Base-by-base conservation (phyloP, 1,284 basidiomycete species). In the Sphagnurus paluster region DNA sequence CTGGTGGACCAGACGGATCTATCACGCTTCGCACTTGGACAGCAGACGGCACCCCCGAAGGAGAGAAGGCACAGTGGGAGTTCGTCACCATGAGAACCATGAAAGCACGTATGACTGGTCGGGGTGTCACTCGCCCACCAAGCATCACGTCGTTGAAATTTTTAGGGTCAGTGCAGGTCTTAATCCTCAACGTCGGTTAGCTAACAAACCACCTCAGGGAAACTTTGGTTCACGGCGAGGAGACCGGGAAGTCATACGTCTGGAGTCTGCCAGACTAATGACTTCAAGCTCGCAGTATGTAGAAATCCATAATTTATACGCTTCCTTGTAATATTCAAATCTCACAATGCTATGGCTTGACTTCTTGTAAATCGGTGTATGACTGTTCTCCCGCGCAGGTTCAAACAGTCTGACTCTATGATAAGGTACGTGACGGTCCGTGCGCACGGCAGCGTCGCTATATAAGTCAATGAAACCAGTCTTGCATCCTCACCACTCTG, bases 11-110 rank as follows among this genome's bases (percentile, higher is more conserved):
- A 0, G 82, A 88, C 53, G 87, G 88, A 5, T 74, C 76, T 1
- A 83, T 88, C 49, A 76, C 76, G 0, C 65, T 91, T 17, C 67
- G 84, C 39, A 87, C 88, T 0, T 91, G 88, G 89, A 86, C 80
- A 26, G 74, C 84, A 2, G 79, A 87, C 53, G 77, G 77, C n/a
- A 86, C 84, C 0, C 79, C 77, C 2, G 64, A 72, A 46, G 80
- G 74, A 2, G 73, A 80, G 58, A 79, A 74, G 50, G 84, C 87
- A 0, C 70, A 68, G 44, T 91, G 88, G 88, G 75, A 84, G 55
- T 89, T 90, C 60, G 62, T 79, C 6, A 82, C 81, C 0, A 65
- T 90, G 40, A 72, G 82, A 39, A 76, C 74, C 23, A 71, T 90
- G 67, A 80, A 82, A 56, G 76, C 77, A 30, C 62, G 71, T 56